Evolutionary conservation across 306 rosid genomes (phyloP).

Genomic region (Aeschynomene evenia): DNA sequence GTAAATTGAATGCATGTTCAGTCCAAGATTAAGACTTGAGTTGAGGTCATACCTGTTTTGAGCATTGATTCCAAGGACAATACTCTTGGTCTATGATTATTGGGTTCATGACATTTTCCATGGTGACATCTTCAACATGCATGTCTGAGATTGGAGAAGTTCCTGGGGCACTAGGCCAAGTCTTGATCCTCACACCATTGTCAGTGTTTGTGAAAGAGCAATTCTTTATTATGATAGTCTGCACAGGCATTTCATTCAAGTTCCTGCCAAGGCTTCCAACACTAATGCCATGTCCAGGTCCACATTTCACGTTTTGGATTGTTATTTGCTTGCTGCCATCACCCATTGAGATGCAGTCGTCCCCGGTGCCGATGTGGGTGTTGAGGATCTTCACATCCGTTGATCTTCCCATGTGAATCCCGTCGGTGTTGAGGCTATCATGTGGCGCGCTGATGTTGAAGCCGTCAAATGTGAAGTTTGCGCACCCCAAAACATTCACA

Average conservation of each 20-base stretch:
- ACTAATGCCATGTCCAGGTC: conserved; percentile 55
- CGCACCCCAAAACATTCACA: conserved; percentile 15
- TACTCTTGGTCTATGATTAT: conserved; percentile 54
- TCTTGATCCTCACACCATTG: conserved; percentile 49
- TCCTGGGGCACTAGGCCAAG: conserved; percentile 33
- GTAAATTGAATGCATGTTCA: not conserved
- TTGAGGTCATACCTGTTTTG: conserved; percentile 26
- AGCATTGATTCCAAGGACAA: conserved; percentile 51
- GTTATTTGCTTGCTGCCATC: conserved; percentile 31
- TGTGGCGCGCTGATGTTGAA: conserved; percentile 31
- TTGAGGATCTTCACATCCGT: conserved; percentile 24
- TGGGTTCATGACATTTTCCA: conserved; percentile 43
- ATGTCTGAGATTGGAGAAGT: conserved; percentile 12
- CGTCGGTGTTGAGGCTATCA: conserved; percentile 44
- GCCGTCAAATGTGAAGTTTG: conserved; percentile 18
- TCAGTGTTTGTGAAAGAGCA: conserved; percentile 26
- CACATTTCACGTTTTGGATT: conserved; percentile 19
- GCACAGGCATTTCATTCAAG: conserved; percentile 19
- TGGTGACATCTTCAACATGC: conserved; percentile 38
- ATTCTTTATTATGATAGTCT: conserved; percentile 4
- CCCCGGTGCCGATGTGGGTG: conserved; percentile 37
- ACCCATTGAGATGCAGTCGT: conserved; percentile 50
- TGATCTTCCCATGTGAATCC: conserved; percentile 47
- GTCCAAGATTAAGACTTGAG: not conserved
- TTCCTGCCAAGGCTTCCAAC: conserved; percentile 48